These are phyloP conservation scores for Metschnikowia hibisci DNA, from an alignment of 805 yeast species.

Conservation along the genomic window DNA sequence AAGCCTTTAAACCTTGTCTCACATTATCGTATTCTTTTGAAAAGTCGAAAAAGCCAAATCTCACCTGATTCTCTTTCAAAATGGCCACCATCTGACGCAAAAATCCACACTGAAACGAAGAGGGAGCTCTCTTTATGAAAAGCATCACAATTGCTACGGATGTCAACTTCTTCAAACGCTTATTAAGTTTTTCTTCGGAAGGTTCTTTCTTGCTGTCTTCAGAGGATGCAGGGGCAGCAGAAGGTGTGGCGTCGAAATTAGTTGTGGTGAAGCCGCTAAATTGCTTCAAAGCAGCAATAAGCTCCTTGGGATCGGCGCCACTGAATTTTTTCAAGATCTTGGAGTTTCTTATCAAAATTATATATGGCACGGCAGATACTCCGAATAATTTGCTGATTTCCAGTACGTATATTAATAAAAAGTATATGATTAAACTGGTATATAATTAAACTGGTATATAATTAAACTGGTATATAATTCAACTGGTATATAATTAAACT, in stretches of 20 bases:
- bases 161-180: conserved; percentile 76
- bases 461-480: no score
- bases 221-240: conserved; percentile 9
- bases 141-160: conserved; percentile 97
- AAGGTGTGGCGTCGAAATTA: conserved; percentile 8
- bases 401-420: no score
- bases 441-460: no score
- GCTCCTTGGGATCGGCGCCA: conserved; percentile 96
- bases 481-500: no score
- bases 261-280: conserved; percentile 30
- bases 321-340: conserved; percentile 87
- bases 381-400: conserved; percentile 91
- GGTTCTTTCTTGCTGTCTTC: conserved; percentile 51
- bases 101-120: conserved; percentile 97
- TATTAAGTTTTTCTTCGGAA: conserved; percentile 74
- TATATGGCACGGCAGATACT: conserved; percentile 91
- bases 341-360: conserved; percentile 77
- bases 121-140: conserved; percentile 98
- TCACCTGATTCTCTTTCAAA: conserved; percentile 88
- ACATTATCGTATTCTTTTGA: conserved; percentile 92
- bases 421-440: no score
- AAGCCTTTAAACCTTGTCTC: conserved; percentile 87
- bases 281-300: conserved; percentile 68
- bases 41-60: conserved; percentile 96
- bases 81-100: conserved; percentile 95